Conservation (phyloP, 1,284 basidiomycete genomes). For the Ceratobasidium sp. region DNA sequence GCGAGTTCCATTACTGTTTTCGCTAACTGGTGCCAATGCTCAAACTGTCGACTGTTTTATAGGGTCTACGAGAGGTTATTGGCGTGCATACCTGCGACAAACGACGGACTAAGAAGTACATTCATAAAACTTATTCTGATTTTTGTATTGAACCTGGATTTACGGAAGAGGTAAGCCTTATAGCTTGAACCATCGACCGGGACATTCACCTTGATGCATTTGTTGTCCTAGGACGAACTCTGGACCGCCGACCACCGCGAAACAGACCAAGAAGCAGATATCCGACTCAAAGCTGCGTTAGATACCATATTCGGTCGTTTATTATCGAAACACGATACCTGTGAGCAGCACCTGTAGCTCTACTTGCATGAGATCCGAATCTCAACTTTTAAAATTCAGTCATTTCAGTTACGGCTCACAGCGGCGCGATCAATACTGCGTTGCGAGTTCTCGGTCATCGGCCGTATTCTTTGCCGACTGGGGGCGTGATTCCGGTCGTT, state of each 20-base stretch:
- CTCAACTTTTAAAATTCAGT: conserved; percentile 52
- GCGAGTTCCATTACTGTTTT: conserved; percentile 56
- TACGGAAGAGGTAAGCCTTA: conserved; percentile 65
- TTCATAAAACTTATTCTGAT: conserved; percentile 70
- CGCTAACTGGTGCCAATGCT: no score
- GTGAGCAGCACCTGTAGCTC: conserved; percentile 60
- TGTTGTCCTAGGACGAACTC: conserved; percentile 65
- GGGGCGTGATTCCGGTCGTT: conserved; percentile 40
- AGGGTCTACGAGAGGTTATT: conserved; percentile 75
- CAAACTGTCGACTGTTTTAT: no score
- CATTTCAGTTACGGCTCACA: conserved; percentile 63
- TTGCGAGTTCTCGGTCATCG: conserved; percentile 34
- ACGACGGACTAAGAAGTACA: conserved; percentile 69
- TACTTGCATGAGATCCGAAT: conserved; percentile 33
- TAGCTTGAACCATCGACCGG: neutral
- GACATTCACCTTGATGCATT: no score
- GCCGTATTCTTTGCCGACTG: conserved; percentile 32
- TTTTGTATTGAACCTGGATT: conserved; percentile 78
- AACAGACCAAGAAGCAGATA: conserved; percentile 67
- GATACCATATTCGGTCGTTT: conserved; percentile 69
- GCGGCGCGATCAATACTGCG: conserved; percentile 52
- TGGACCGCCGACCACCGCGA: conserved; percentile 80
- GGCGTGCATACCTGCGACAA: conserved; percentile 83
- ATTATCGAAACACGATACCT: conserved; percentile 63
- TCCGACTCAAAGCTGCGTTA: conserved; percentile 67